Evolutionary conservation across 768 basidiomycete species (phyloP), one percentile per base, ranked within the genome.

Genomic region (Termitomyces sp.): DNA sequence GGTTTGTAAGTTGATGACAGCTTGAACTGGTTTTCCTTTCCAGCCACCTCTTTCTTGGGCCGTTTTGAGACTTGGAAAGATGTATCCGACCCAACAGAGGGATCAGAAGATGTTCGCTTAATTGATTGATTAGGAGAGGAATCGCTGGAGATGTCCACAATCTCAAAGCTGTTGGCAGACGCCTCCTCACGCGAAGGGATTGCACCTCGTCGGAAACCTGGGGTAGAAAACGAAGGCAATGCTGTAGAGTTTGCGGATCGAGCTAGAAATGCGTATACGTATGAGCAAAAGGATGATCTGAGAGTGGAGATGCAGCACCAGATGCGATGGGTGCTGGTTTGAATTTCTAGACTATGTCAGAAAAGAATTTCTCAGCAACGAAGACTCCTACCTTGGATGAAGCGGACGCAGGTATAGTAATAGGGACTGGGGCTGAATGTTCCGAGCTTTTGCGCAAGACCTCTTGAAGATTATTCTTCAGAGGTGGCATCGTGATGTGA

Each of bases 181-280:
- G 49, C 63, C 50, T 60, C 58, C 35, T 49, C 44, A 32, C 50
- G 60, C 49, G 30, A 11, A 20, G 16, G 60, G 36, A 65, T 24
- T 36, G 38, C 66, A 54, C 63, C 73, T 75, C 47, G 52, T 55
- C 63, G 63, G 59, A 78, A 79, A 4, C 76, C 76, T 5, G 81
- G 73, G 0, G 81, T 80, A 1, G 77, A 74, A 60, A 81, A 79
- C 1, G 77, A 70, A 0, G 78, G 71, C 2, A 79, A 69, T 2
- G 50, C 63, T 10, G 68, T 58, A 52, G 64, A 30, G 28, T 69
- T 50, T 55, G 59, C 41, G 56, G 66, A 70, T 20, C 63, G 70
- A n/a, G 46, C 70, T 75, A 52, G 45, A 9, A 26, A 30, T 30
- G 18, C 52, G 26, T 46, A 45, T 32, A n/a, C 50, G 32, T 49